A percentile compares a stretch with the other conserved stretches of the same genome.
phyloP scores from a whole-genome alignment of 1,139 yeast genomes.

The Pichia sp. region DNA sequence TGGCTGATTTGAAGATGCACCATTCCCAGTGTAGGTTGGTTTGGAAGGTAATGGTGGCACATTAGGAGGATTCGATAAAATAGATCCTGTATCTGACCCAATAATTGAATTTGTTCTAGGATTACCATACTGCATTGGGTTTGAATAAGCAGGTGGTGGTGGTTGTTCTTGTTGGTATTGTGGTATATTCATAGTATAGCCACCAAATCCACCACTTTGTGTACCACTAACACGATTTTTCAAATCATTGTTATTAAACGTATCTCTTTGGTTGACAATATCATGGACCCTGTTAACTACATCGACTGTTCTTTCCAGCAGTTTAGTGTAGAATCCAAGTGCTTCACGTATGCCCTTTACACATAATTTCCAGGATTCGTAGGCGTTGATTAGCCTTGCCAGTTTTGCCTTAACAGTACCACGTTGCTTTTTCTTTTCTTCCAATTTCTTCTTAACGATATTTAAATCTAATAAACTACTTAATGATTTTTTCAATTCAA shows the following conservation, averaged over 20 bases:
- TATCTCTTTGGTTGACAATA: conserved; percentile 31
- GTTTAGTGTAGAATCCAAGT: conserved; percentile 51
- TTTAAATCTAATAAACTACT: conserved; percentile 45
- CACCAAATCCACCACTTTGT: conserved; percentile 10
- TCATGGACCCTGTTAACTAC: conserved; percentile 35
- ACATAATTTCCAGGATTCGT: conserved; percentile 52
- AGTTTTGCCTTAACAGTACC: conserved; percentile 33
- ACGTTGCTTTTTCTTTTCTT: conserved; percentile 32
- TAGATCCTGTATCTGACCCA: too few species aligned
- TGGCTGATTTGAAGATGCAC: conserved; percentile 22
- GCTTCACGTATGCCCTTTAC: conserved; percentile 59
- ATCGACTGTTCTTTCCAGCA: conserved; percentile 41
- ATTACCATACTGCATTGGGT: conserved; percentile 5
- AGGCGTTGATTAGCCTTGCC: conserved; percentile 43
- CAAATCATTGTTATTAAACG: not conserved
- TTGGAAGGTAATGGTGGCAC: conserved; percentile 28
- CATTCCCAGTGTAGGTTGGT: conserved; percentile 13
- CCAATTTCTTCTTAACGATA: conserved; percentile 36
- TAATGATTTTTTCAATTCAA: conserved; percentile 55
- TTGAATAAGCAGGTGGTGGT: conserved; percentile 9
- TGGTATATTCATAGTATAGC: conserved; percentile 9
- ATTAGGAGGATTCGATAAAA: too few species aligned
- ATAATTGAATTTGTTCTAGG: not conserved
- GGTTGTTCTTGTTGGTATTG: conserved; percentile 4
- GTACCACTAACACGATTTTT: conserved; percentile 3